Evolutionary conservation across 2,329 filamentous ascomycete species (phyloP), one percentile per base, ranked within the genome.

Genomic region (Apiospora aurea): DNA sequence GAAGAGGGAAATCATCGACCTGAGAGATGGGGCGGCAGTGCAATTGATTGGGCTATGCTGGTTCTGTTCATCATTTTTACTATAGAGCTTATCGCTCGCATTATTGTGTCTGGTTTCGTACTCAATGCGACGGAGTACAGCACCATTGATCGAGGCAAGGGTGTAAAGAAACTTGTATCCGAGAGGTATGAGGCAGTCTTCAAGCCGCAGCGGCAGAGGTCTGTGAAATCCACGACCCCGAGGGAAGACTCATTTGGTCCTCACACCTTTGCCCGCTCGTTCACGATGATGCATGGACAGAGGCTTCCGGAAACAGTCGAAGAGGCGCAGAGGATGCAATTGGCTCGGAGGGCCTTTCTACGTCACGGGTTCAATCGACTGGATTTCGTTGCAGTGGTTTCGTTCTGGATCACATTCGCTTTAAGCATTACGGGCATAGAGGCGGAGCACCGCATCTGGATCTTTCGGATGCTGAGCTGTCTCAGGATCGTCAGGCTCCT

Each of bases 391-490:
- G 97, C 96, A 1, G 93, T 99, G 10, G 87, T 96, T n/a, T 93
- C 96, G 0, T 99, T 95, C 82, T 99, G 96, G 96, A 92, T 97
- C 72, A 92, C 94, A 1, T 96, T 98, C 78, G 81, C 90, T 14
- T 86, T 99, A 69, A 89, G 90, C 44, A 82, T 95, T 24, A 88
- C 89, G 14, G 91, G 92, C 0, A 80, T 95, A 26, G 94, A 98
- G 79, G 87, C 87, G 73, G 78, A 82, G 2, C 87, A 91, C 70
- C 94, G 97, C 79, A 82, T 98, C 10, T 97, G 95, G 77, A 89
- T 98, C 10, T 99, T 99, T 81, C 92, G 94, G 71, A 99, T 99
- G 97, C 87, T 99, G 73, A 97, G 95, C 79, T 98, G 95, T 82
- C 87, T 99, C 75, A 93, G 97, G 64, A 98, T 99, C 75, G 84